A percentile compares a stretch with the other conserved stretches of the same genome.
These are phyloP conservation scores for Arachnomyces sp. DNA, from an alignment of 2,329 filamentous ascomycete species.

Conservation along the genomic window DNA sequence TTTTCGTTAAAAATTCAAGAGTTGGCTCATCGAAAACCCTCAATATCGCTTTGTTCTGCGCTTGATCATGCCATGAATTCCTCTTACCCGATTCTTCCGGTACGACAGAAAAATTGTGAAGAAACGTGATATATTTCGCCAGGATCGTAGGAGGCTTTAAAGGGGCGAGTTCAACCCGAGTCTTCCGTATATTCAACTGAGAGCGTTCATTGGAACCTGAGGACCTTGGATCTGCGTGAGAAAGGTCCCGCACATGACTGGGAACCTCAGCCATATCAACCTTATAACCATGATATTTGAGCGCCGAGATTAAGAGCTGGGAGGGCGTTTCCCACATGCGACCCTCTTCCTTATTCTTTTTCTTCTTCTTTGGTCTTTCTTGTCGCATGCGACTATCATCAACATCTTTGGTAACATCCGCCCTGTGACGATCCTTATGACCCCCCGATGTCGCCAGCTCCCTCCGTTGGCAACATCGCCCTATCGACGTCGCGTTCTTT, in stretches of 20 bases:
- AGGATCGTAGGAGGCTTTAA: slow-evolving; percentile 21
- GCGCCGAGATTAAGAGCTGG: slow-evolving; percentile 8
- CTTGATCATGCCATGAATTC: neutral
- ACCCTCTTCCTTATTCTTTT: too few species aligned
- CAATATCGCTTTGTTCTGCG: slow-evolving; percentile 22
- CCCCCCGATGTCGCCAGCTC: too few species aligned
- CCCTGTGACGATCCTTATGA: too few species aligned
- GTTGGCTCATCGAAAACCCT: slow-evolving; percentile 25
- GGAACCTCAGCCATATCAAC: slow-evolving; percentile 5
- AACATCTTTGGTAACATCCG: too few species aligned
- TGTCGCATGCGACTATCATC: too few species aligned
- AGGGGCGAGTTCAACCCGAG: neutral
- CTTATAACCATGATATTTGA: slow-evolving; percentile 5
- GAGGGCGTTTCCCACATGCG: slow-evolving; percentile 5
- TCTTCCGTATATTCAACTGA: neutral
- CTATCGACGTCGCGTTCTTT: too few species aligned
- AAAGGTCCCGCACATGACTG: slow-evolving; percentile 5
- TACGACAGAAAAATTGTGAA: slow-evolving; percentile 23
- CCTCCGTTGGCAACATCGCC: too few species aligned
- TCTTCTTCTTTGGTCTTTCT: too few species aligned
- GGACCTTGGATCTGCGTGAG: slow-evolving; percentile 5
- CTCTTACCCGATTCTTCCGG: neutral
- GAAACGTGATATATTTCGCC: slow-evolving; percentile 30
- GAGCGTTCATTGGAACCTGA: neutral
- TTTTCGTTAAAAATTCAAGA: slow-evolving; percentile 22